Evolutionary conservation across 2,329 filamentous ascomycete genomes (phyloP).

Genomic region (Colletotrichum neosansevieriae): DNA sequence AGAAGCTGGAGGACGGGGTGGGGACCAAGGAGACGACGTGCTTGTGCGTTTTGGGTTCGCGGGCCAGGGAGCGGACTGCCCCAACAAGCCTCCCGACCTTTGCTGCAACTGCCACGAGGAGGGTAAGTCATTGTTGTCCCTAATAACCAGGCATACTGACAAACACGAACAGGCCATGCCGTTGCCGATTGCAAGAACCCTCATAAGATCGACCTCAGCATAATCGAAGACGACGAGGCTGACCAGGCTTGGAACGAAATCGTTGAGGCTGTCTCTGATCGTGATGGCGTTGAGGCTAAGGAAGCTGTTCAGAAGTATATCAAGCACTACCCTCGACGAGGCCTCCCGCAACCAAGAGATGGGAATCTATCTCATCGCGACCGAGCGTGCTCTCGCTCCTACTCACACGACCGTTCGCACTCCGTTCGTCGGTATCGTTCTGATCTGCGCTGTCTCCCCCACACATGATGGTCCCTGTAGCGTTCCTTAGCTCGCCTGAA

Average conservation of each 20-base stretch:
- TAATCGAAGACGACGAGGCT: constrained; percentile 60
- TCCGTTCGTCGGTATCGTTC: too few relatives aligned
- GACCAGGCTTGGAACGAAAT: constrained; percentile 72
- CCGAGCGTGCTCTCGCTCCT: constrained; percentile 66
- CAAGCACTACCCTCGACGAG: constrained; percentile 72
- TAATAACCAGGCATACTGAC: constrained; percentile 18
- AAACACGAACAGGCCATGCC: constrained; percentile 61
- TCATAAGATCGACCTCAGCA: constrained; percentile 67
- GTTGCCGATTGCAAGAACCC: constrained; percentile 68
- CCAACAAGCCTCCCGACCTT: constrained; percentile 64
- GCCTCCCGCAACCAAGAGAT: constrained; percentile 67
- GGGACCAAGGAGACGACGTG: too few relatives aligned
- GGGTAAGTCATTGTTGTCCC: constrained; percentile 55
- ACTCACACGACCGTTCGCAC: constrained; percentile 61
- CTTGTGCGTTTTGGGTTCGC: too few relatives aligned
- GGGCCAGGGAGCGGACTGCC: constrained; percentile 63
- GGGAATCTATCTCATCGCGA: constrained; percentile 71
- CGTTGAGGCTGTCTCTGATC: constrained; percentile 61
- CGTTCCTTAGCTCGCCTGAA: too few relatives aligned
- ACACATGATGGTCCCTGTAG: too few relatives aligned
- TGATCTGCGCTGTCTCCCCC: too few relatives aligned
- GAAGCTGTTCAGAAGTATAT: constrained; percentile 70
- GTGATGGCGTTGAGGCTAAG: constrained; percentile 74
- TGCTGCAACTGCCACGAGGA: constrained; percentile 74
- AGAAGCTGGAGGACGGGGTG: too few relatives aligned